These are phyloP conservation scores for Lecanicillium sp. DNA, from an alignment of 2,329 filamentous ascomycete species.

Conservation along the genomic window DNA sequence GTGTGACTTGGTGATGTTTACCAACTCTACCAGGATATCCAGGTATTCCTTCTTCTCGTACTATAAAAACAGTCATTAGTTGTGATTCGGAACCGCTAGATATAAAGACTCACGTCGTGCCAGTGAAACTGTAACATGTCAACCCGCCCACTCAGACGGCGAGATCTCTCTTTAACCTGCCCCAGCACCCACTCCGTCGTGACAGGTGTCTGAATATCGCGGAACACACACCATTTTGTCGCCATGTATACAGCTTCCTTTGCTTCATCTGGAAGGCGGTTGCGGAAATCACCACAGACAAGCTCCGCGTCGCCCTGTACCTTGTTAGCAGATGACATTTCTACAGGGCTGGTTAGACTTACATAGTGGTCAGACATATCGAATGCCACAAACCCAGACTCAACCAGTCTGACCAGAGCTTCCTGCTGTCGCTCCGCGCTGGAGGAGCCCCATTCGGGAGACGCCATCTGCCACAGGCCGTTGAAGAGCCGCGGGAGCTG, in stretches of 20 bases:
- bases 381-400: constrained; percentile 24
- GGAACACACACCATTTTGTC: constrained; percentile 28
- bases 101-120: constrained; percentile 18
- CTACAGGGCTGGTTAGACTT: too few relatives aligned
- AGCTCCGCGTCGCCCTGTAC: constrained; percentile 43
- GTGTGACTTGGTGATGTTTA: constrained; percentile 29
- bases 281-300: constrained; percentile 31
- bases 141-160: constrained; percentile 16
- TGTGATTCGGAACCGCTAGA: not conserved
- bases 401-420: constrained; percentile 16
- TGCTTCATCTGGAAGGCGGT: constrained; percentile 1
- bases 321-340: too few relatives aligned
- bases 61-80: constrained; percentile 17
- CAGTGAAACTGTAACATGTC: constrained; percentile 22
- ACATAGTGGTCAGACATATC: constrained; percentile 53
- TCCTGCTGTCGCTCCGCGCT: constrained; percentile 16
- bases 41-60: constrained; percentile 30
- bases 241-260: constrained; percentile 18
- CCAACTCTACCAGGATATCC: constrained; percentile 26
- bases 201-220: constrained; percentile 16
- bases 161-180: constrained; percentile 18
- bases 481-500: constrained; percentile 24
- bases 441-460: constrained; percentile 24
- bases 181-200: constrained; percentile 17
- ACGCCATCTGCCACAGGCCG: constrained; percentile 28